phyloP scores from a whole-genome alignment of 2,329 filamentous ascomycete species.

The Sporothrix variecibatus region DNA sequence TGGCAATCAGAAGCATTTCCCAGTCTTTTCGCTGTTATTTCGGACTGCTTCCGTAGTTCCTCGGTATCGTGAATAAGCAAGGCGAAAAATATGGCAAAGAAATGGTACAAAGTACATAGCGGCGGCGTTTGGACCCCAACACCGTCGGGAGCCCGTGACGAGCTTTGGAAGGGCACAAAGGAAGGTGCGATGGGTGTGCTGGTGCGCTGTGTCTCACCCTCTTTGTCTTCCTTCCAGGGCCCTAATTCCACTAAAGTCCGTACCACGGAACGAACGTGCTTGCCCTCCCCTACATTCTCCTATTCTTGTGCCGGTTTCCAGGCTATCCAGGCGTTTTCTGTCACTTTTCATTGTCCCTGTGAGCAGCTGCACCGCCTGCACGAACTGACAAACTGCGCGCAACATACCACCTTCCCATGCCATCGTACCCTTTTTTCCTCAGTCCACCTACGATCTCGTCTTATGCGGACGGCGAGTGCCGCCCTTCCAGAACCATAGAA shows the following conservation, averaged over 20 bases:
- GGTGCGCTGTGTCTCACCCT: background rate
- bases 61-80: slow-evolving; percentile 19
- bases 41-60: background rate
- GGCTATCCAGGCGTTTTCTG: background rate
- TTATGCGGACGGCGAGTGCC: slow-evolving; percentile 1
- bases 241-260: background rate
- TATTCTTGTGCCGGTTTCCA: slow-evolving; percentile 7
- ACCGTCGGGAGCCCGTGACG: background rate
- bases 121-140: background rate
- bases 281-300: background rate
- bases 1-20: slow-evolving; percentile 11
- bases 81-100: background rate
- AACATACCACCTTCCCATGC: slow-evolving; percentile 12
- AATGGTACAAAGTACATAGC: background rate
- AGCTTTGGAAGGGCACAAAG: background rate
- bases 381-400: slow-evolving; percentile 3
- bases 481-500: background rate
- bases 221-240: background rate
- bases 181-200: background rate
- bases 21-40: background rate
- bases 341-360: background rate
- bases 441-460: slow-evolving; percentile 1
- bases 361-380: background rate
- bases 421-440: slow-evolving; percentile 14
- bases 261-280: background rate